A percentile compares a stretch with the other conserved stretches of the same genome.
Evolutionary conservation across 2,329 filamentous ascomycete species (phyloP).

Genomic region (Amphichorda felina): DNA sequence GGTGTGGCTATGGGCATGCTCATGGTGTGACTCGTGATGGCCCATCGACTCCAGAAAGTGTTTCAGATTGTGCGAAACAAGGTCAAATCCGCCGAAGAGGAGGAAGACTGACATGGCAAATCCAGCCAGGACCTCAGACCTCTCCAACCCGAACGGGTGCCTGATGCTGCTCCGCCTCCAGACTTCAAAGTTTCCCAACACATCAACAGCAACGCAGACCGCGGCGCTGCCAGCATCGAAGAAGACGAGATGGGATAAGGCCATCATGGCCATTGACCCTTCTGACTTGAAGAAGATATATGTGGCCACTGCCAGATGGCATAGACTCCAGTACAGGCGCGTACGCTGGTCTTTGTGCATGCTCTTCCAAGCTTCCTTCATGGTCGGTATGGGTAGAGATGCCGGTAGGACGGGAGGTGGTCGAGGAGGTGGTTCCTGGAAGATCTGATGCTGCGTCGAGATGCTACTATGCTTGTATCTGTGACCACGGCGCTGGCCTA

Average conservation of each 20-base stretch:
- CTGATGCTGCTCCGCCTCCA: conserved; percentile 89
- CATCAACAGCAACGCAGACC: conserved; percentile 84
- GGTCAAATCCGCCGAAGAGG: conserved; percentile 93
- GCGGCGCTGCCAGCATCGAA: conserved; percentile 91
- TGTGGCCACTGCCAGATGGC: conserved; percentile 71
- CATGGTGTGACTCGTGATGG: conserved; percentile 59
- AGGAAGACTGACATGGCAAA: conserved; percentile 94
- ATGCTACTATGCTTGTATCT: conserved; percentile 97
- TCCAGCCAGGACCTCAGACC: conserved; percentile 85
- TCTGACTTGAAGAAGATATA: conserved; percentile 80
- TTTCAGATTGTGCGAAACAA: conserved; percentile 87
- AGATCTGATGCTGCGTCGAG: conserved; percentile 80
- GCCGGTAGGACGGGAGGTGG: conserved; percentile 83
- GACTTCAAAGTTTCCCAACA: conserved; percentile 92
- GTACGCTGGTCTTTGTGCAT: conserved; percentile 82
- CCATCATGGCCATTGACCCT: conserved; percentile 81
- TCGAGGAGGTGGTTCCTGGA: conserved; percentile 78
- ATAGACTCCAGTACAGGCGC: conserved; percentile 79
- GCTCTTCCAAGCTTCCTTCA: conserved; percentile 76
- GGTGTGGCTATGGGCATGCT: conserved; percentile 52
- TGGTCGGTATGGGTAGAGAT: conserved; percentile 82
- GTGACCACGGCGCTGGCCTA: conserved; percentile 86
- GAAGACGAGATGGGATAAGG: conserved; percentile 83
- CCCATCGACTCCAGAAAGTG: conserved; percentile 64
- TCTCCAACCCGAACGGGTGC: conserved; percentile 86